These are phyloP conservation scores for Fusarium compactum DNA, from an alignment of 2,329 filamentous ascomycete genomes.

Conservation along the genomic window DNA sequence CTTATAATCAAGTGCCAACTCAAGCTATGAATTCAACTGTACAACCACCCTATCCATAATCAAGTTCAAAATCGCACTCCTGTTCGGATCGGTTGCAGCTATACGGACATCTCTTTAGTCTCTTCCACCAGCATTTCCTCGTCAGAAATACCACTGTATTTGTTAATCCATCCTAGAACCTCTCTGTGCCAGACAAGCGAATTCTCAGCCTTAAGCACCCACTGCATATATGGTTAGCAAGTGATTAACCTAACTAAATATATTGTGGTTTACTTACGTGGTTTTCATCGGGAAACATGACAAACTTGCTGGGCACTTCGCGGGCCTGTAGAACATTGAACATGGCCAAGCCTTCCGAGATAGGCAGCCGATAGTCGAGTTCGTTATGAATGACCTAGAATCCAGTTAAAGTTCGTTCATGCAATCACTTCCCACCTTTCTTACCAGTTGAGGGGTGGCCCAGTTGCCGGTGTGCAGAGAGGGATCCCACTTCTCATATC, in stretches of 20 bases:
- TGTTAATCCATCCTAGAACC: slow-evolving; percentile 82
- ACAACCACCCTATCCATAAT: background rate
- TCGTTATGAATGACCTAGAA: slow-evolving; percentile 80
- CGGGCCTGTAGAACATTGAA: slow-evolving; percentile 87
- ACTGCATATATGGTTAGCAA: slow-evolving; percentile 55
- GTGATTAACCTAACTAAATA: background rate
- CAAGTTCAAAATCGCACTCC: background rate
- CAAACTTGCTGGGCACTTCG: slow-evolving; percentile 79
- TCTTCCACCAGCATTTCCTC: slow-evolving; percentile 38
- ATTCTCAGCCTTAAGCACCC: slow-evolving; percentile 94
- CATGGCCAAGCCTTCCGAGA: slow-evolving; percentile 84
- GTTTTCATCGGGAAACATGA: slow-evolving; percentile 84
- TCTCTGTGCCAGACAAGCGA: slow-evolving; percentile 89
- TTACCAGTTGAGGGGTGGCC: slow-evolving; percentile 85
- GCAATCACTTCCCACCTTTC: slow-evolving; percentile 22
- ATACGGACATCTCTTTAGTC: slow-evolving; percentile 37
- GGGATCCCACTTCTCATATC: slow-evolving; percentile 78
- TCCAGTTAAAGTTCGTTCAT: background rate
- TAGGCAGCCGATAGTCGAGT: slow-evolving; percentile 87
- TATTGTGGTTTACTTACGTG: slow-evolving; percentile 55
- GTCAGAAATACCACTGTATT: slow-evolving; percentile 63
- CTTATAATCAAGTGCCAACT: background rate
- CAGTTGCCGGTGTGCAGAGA: slow-evolving; percentile 74
- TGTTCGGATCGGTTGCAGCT: background rate
- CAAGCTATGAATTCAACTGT: background rate